Evolutionary conservation across 345 rosid species (phyloP).

Genomic region (Citrus unshiu): DNA sequence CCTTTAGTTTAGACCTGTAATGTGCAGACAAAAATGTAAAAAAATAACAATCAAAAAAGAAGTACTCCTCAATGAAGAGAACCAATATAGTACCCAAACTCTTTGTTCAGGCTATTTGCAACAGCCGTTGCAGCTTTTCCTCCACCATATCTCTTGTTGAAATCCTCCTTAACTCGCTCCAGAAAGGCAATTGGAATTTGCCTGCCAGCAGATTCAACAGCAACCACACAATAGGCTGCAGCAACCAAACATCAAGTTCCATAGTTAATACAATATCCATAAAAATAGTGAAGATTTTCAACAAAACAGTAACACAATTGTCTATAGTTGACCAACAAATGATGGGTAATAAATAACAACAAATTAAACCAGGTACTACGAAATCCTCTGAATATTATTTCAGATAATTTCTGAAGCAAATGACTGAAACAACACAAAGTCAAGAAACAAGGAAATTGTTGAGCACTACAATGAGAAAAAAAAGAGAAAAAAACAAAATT

Average conservation of each 20-base stretch:
- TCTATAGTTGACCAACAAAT: not conserved
- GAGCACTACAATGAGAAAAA: not conserved
- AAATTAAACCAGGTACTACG: not conserved
- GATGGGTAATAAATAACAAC: not conserved
- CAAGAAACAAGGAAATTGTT: not conserved
- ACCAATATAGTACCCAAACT: constrained; percentile 49
- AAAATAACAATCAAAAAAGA: not conserved
- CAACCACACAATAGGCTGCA: constrained; percentile 95
- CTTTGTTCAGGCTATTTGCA: constrained; percentile 73
- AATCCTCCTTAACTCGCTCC: constrained; percentile 91
- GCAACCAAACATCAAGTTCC: constrained; percentile 7
- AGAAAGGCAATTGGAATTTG: constrained; percentile 87
- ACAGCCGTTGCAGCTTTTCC: constrained; percentile 84
- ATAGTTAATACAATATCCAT: not conserved
- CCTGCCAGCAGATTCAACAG: constrained; percentile 83
- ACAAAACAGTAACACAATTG: not conserved
- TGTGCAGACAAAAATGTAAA: constrained; percentile 10
- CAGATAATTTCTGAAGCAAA: not conserved
- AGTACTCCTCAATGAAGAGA: not conserved
- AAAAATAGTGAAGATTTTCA: not conserved
- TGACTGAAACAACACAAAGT: not conserved
- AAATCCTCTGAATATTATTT: not conserved
- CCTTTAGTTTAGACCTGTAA: constrained; percentile 80
- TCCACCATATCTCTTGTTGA: constrained; percentile 80
- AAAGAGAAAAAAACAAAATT: not conserved